Base-by-base conservation (phyloP, 2,329 filamentous ascomycete species). In the Eurotiales sp. region DNA sequence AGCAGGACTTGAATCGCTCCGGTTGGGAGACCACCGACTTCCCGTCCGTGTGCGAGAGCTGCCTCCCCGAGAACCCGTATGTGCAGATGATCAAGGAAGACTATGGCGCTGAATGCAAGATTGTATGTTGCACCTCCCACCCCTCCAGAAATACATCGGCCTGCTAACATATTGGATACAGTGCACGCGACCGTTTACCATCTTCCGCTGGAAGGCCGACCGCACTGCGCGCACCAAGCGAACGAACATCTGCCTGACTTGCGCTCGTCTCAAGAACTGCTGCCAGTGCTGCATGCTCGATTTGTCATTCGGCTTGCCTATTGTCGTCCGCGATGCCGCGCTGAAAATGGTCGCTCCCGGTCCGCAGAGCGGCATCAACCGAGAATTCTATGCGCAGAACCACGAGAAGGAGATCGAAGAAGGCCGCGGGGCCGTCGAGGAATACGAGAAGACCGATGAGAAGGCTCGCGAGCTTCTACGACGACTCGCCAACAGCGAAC, bases 41-140 rank as follows among this genome's bases (percentile, higher is more conserved):
- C 37, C 74, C 74, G 2, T 77, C 74, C 2, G 73, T 75, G 14
- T 77, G 83, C 76, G 93, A 99, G 72, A 90, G 85, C 65, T 99
- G 93, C 69, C 81, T 99, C 2, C 91, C 92, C 14, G 91, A 96
- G 56, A 97, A 97, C 63, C 92, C 92, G 2, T 99, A 95, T 65
- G 93, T 99, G 39, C 93, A 97, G 72, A 97, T 99, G 91, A 79
- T 99, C 55, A 99, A 99, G 73, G 90, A 97, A 67, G 92, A 99
- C 70, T 85, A 95, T 64, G 93, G 90, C 62, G 88, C 87, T 52
- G 87, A 91, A 73, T 90, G 87, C 79, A 88, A 88, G 76, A 76
- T 88, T 59, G 66, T 69, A 62, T 55, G 65, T 62, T 23, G 25
- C 17, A 15, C 23, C 21, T n/a, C 4, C 3, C 19, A 23, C n/a